Conservation (phyloP, 352 stramenopile species). For the Globisporangium megalacanthum region DNA sequence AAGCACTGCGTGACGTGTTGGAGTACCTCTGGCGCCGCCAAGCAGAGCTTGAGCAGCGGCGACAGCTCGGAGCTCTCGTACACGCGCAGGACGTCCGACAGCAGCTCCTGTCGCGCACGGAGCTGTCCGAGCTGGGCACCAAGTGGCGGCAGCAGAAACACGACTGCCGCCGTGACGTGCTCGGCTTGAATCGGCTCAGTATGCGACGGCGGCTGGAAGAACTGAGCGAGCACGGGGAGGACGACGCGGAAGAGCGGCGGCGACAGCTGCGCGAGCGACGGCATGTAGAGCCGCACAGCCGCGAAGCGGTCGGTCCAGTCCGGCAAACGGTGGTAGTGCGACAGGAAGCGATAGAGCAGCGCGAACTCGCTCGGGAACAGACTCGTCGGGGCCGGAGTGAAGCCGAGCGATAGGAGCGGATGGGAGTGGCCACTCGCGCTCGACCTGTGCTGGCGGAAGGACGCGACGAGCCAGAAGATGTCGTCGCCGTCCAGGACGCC, state of each 20-base stretch:
- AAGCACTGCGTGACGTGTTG: slow-evolving; percentile 38
- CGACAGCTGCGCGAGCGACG: slow-evolving; percentile 32
- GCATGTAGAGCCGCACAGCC: slow-evolving; percentile 23
- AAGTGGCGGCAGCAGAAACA: slow-evolving; percentile 54
- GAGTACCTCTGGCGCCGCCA: slow-evolving; percentile 48
- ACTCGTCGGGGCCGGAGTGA: slow-evolving; percentile 18
- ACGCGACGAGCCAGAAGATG: slow-evolving; percentile 11
- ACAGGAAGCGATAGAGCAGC: slow-evolving; percentile 44
- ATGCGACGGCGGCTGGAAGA: slow-evolving; percentile 43
- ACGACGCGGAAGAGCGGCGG: slow-evolving; percentile 37
- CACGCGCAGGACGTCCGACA: slow-evolving; percentile 40
- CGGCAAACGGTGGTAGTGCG: slow-evolving; percentile 23
- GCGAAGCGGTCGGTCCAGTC: slow-evolving; percentile 46
- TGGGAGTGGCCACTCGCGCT: slow-evolving; percentile 4
- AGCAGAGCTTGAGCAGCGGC: slow-evolving; percentile 28
- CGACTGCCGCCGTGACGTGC: slow-evolving; percentile 41
- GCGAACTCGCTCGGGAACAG: slow-evolving; percentile 44
- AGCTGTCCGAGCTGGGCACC: slow-evolving; percentile 32
- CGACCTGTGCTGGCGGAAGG: background rate
- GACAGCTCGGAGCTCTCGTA: slow-evolving; percentile 54
- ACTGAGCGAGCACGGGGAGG: slow-evolving; percentile 43
- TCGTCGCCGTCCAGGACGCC: slow-evolving; percentile 31
- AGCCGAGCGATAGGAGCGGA: too few species aligned
- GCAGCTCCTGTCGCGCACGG: slow-evolving; percentile 22
- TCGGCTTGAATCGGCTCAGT: slow-evolving; percentile 34